A percentile compares a stretch with the other conserved stretches of the same genome.
phyloP scores from a whole-genome alignment of 2,329 filamentous ascomycete species.

The Colletotrichum incanum region DNA sequence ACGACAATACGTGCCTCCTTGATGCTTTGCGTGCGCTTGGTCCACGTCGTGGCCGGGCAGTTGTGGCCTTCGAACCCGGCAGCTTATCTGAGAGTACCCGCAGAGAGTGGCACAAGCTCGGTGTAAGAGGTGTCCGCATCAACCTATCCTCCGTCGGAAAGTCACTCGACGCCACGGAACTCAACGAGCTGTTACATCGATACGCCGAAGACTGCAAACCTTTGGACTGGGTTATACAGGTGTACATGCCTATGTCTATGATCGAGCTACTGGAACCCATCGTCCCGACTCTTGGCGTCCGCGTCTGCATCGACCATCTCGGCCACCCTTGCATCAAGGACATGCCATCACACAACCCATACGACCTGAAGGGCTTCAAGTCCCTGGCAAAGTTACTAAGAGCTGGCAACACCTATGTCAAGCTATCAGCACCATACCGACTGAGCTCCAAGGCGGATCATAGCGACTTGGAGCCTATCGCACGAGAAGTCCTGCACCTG shows the following conservation, averaged over 20 bases:
- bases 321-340: slow-evolving; percentile 62
- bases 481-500: slow-evolving; percentile 62
- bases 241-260: slow-evolving; percentile 69
- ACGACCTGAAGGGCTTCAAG: slow-evolving; percentile 64
- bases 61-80: slow-evolving; percentile 70
- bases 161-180: slow-evolving; percentile 55
- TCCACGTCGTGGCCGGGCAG: slow-evolving; percentile 64
- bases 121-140: slow-evolving; percentile 72
- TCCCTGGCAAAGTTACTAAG: slow-evolving; percentile 64
- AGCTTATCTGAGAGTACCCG: slow-evolving; percentile 54
- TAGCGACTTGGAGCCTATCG: slow-evolving; percentile 63
- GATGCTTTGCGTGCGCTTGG: slow-evolving; percentile 67
- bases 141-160: slow-evolving; percentile 71
- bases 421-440: slow-evolving; percentile 73
- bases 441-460: slow-evolving; percentile 62
- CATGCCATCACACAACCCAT: slow-evolving; percentile 55
- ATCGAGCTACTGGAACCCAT: slow-evolving; percentile 65
- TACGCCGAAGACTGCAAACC: slow-evolving; percentile 67
- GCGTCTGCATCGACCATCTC: slow-evolving; percentile 74
- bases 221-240: slow-evolving; percentile 70
- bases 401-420: slow-evolving; percentile 67
- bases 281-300: slow-evolving; percentile 64
- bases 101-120: slow-evolving; percentile 68
- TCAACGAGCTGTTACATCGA: slow-evolving; percentile 58
- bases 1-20: slow-evolving; percentile 73